These are phyloP conservation scores for Fusarium longipes DNA, from an alignment of 2,329 filamentous ascomycete genomes.

Conservation along the genomic window DNA sequence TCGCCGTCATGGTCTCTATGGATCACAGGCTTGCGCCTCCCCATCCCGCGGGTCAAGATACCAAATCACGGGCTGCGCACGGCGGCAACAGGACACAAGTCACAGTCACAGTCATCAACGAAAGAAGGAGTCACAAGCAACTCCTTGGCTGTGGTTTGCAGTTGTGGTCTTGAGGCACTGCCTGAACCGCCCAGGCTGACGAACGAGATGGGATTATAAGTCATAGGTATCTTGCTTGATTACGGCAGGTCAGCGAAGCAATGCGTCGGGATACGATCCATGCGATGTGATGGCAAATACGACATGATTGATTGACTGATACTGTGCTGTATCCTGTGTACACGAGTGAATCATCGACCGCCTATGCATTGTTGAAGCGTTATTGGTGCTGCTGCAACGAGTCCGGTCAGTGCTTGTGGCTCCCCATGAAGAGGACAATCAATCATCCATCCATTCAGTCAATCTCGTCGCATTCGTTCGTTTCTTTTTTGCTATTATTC, in stretches of 20 bases:
- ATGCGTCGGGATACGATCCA: slow-evolving; percentile 14
- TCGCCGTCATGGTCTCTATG: slow-evolving; percentile 22
- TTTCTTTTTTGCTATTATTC: slow-evolving; percentile 22
- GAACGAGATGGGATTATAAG: slow-evolving; percentile 19
- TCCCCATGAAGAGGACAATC: slow-evolving; percentile 4
- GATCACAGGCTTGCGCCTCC: slow-evolving; percentile 27
- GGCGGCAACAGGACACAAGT: slow-evolving; percentile 29
- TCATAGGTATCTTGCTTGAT: slow-evolving; percentile 17
- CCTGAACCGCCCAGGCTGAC: slow-evolving; percentile 23
- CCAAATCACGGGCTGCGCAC: slow-evolving; percentile 33
- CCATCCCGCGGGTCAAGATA: slow-evolving; percentile 20
- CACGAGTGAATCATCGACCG: slow-evolving; percentile 32
- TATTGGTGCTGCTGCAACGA: slow-evolving; percentile 33
- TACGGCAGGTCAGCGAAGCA: slow-evolving; percentile 33
- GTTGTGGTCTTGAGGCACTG: slow-evolving; percentile 8
- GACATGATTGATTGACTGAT: background rate
- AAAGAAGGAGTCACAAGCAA: slow-evolving; percentile 26
- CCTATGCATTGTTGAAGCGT: slow-evolving; percentile 3
- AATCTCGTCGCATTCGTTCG: slow-evolving; percentile 18
- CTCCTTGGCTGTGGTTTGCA: background rate
- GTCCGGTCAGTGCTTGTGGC: slow-evolving; percentile 6
- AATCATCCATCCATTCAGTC: background rate
- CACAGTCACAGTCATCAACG: slow-evolving; percentile 37
- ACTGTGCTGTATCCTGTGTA: background rate
- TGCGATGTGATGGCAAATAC: slow-evolving; percentile 13